A percentile compares a stretch with the other conserved stretches of the same genome.
Evolutionary conservation across 495 filamentous ascomycete genomes (phyloP).

Genomic region (Lentithecium fluviatile): DNA sequence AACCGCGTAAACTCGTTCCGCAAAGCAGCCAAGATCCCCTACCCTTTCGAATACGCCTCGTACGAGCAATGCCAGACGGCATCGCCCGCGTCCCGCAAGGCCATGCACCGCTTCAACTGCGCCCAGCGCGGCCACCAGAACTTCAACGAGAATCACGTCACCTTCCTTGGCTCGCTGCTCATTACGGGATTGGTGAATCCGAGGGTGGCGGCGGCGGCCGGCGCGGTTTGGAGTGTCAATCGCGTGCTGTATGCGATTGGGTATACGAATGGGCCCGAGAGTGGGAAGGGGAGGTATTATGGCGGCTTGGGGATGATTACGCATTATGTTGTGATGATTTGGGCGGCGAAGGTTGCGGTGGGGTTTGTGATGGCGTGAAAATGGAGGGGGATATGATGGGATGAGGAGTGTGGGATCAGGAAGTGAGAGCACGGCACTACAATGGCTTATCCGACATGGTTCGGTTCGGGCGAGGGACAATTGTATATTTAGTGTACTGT

Average conservation of each 20-base stretch:
- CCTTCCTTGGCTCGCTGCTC: slow-evolving; percentile 36
- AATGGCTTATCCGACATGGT: too few relatives aligned
- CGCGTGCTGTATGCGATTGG: slow-evolving; percentile 43
- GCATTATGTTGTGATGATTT: slow-evolving; percentile 34
- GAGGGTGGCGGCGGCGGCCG: slow-evolving; percentile 29
- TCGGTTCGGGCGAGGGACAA: too few relatives aligned
- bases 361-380: slow-evolving; percentile 16
- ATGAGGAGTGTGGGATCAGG: too few relatives aligned
- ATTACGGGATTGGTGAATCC: slow-evolving; percentile 44
- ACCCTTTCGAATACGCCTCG: slow-evolving; percentile 41
- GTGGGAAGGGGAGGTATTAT: slow-evolving; percentile 34
- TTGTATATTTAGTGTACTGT: too few relatives aligned
- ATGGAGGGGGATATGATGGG: too few relatives aligned
- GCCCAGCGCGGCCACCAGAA: slow-evolving; percentile 47
- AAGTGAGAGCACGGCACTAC: too few relatives aligned
- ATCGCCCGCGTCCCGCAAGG: slow-evolving; percentile 33
- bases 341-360: slow-evolving; percentile 29
- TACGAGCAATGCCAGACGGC: slow-evolving; percentile 37
- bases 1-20: slow-evolving; percentile 40
- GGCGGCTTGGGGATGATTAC: slow-evolving; percentile 31
- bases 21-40: slow-evolving; percentile 42
- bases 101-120: slow-evolving; percentile 47
- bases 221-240: slow-evolving; percentile 38
- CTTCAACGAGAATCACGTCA: slow-evolving; percentile 44
- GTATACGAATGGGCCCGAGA: slow-evolving; percentile 40